Conservation (phyloP, 768 basidiomycete genomes). For the Termitomyces sp. region DNA sequence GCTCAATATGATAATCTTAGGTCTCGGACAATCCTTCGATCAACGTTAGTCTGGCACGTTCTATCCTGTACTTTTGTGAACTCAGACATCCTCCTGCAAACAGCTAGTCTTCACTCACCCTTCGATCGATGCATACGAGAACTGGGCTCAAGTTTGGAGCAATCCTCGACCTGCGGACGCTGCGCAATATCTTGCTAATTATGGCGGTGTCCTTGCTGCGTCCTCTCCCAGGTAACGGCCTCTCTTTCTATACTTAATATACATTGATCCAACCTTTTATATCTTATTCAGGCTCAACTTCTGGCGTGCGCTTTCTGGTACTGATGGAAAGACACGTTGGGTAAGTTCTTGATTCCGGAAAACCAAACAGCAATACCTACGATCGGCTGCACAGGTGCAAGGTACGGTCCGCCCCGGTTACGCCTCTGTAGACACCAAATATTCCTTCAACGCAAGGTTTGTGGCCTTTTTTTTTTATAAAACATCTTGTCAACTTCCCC, state of each 20-base stretch:
- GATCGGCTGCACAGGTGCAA: conserved; percentile 38
- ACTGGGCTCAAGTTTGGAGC: conserved; percentile 58
- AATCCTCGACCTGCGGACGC: conserved; percentile 54
- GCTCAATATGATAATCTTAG: conserved; percentile 17
- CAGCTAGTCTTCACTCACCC: conserved; percentile 65
- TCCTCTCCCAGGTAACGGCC: conserved; percentile 48
- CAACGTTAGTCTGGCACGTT: conserved; percentile 34
- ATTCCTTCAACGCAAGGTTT: conserved; percentile 47
- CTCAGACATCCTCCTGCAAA: not conserved
- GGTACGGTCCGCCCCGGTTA: conserved; percentile 63
- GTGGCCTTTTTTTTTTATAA: not conserved
- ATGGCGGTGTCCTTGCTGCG: conserved; percentile 54
- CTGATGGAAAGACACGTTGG: conserved; percentile 46
- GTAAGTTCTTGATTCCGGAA: conserved; percentile 23
- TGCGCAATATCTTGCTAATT: conserved; percentile 45
- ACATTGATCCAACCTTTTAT: not conserved
- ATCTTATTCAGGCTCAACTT: conserved; percentile 49
- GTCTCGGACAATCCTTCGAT: conserved; percentile 64
- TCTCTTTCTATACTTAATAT: not conserved
- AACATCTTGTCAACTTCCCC: not conserved
- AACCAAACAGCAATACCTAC: not conserved
- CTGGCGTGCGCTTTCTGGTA: conserved; percentile 50
- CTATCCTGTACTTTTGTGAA: not conserved
- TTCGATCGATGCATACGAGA: conserved; percentile 59
- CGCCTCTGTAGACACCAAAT: conserved; percentile 42